Evolutionary conservation across 2,329 filamentous ascomycete species (phyloP).

Genomic region (Xylariales sp.): DNA sequence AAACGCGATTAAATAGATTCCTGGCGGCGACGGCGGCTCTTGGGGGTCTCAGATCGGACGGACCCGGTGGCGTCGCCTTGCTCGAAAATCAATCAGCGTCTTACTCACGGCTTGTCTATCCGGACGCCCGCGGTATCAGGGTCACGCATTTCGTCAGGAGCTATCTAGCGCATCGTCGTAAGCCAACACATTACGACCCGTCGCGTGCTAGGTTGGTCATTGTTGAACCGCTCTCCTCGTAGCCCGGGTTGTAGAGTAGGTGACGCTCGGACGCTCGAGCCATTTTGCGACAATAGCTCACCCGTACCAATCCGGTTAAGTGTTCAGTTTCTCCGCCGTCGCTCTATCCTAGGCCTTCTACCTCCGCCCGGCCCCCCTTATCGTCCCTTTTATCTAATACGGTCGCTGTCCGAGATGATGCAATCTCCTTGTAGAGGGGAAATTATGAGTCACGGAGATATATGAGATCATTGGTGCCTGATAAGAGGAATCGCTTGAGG

Average conservation of each 20-base stretch:
- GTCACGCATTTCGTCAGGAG: conserved; percentile 13
- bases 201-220: background rate
- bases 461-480: background rate
- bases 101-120: background rate
- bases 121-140: conserved; percentile 36
- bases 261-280: background rate
- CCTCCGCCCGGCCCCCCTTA: too few species aligned
- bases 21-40: background rate
- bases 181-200: conserved; percentile 9
- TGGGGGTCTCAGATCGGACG: conserved; percentile 29
- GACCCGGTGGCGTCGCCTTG: conserved; percentile 2
- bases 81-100: background rate
- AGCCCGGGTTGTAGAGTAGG: background rate
- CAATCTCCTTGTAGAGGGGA: background rate
- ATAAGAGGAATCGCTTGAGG: background rate
- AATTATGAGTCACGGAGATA: background rate
- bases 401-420: background rate
- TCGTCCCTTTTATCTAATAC: background rate
- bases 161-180: background rate
- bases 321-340: background rate
- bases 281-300: background rate
- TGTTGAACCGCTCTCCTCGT: background rate
- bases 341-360: background rate
- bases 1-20: background rate
- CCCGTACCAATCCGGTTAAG: too few species aligned